Percentiles rank a stretch among this genome's conserved stretches.
Conservation (phyloP, 495 filamentous ascomycete species). For the Hamigera avellanea region DNA sequence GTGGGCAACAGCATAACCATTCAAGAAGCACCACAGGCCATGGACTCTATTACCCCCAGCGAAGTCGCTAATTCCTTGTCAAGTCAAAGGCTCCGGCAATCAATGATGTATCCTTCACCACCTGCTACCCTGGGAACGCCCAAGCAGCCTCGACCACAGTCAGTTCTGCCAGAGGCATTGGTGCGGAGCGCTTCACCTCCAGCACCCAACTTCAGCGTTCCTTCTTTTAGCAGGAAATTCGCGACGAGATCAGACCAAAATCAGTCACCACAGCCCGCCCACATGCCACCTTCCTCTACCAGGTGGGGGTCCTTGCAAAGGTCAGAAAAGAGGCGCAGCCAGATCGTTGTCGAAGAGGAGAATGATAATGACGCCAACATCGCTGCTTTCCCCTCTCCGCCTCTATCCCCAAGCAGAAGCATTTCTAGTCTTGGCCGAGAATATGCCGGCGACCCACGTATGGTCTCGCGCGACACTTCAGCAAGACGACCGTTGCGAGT, state of each 20-base stretch:
- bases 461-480: constrained; percentile 1
- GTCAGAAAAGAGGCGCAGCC: not conserved
- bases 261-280: constrained; percentile 8
- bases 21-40: constrained; percentile 5
- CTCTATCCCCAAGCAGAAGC: constrained; percentile 27
- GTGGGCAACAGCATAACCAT: constrained; percentile 4
- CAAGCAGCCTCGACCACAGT: constrained; percentile 13
- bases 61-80: constrained; percentile 8
- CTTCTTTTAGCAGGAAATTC: constrained; percentile 36
- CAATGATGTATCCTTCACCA: constrained; percentile 8
- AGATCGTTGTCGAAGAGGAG: constrained; percentile 5
- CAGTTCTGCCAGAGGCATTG: constrained; percentile 17
- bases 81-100: constrained; percentile 16
- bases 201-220: constrained; percentile 41
- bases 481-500: constrained; percentile 15
- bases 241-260: constrained; percentile 11
- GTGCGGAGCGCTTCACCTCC: constrained; percentile 27
- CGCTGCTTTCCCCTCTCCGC: constrained; percentile 24
- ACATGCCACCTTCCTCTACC: constrained; percentile 6
- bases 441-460: constrained; percentile 8
- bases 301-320: not conserved
- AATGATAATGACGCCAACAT: constrained; percentile 8
- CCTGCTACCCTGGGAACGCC: constrained; percentile 3
- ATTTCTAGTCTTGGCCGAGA: constrained; percentile 13
- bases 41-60: not conserved